Base-by-base conservation (phyloP, 768 basidiomycete genomes). In the Trichaptum fuscoviolaceum region DNA sequence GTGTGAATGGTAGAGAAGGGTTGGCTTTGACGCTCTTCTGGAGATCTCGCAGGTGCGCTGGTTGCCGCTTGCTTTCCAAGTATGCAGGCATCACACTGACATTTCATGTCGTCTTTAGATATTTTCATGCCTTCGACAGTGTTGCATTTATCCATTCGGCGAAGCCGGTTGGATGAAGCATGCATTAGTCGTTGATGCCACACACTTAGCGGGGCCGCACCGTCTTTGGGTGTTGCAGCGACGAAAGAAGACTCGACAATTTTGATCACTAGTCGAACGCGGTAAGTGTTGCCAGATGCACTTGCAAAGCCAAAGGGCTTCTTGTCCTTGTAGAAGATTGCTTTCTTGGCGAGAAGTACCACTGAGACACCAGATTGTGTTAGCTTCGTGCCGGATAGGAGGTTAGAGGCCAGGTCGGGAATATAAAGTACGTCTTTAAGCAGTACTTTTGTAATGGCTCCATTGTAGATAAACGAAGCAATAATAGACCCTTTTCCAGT, bases 381-480 rank as follows among this genome's bases (percentile, higher is more conserved):
- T 15, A 76, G 62, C 34, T 65, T 63, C 0, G 65, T 52, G 8
- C 73, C 68, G 0, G 74, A 75, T 7, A 76, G 59, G 1, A 77
- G 72, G 58, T 77, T 74, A 7, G 71, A 69, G 0, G 69, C 63
- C 18, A 77, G 64, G 25, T 73, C 71, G 0, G 75, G 76, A 0
- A 71, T 71, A 57, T 76, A 73, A 0, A 76, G 63, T 0, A 73
- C 73, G 26, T 74, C 67, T 6, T 52, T 52, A 35, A 76, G 71
- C 1, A 64, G 69, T 15, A 76, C 30, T 0, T 63, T 66, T 2
- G 70, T 66, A 0, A 57, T n/a, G 9, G 61, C 58, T 17, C 71
- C 70, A 7, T 66, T 59, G 20, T 68, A 36, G 1, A 36, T 17
- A 42, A 70, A 67, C 0, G 36, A 20, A 24, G 72, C 74, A 17